Evolutionary conservation across 2,329 filamentous ascomycete species (phyloP).

Genomic region (Tricladium varicosporioides): DNA sequence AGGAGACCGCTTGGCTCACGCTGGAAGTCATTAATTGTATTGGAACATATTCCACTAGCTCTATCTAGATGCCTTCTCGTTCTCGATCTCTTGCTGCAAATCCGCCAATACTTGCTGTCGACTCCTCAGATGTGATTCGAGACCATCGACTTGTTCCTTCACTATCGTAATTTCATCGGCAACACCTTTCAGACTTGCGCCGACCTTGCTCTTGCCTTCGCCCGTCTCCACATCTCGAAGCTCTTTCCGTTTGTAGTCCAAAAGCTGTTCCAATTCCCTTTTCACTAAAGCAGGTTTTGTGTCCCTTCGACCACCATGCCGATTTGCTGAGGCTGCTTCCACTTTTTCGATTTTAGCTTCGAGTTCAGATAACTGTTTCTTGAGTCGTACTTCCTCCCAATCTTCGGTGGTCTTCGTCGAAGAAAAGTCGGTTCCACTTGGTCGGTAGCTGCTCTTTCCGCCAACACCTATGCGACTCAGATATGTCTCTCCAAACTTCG

Average conservation of each 20-base stretch:
- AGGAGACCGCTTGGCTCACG: background rate
- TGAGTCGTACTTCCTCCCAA: constrained; percentile 95
- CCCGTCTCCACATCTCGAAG: constrained; percentile 74
- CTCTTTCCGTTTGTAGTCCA: constrained; percentile 90
- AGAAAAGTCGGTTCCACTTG: constrained; percentile 86
- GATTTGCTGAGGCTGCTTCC: constrained; percentile 68
- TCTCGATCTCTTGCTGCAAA: constrained; percentile 79
- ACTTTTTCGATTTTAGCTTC: constrained; percentile 85
- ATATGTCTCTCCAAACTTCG: constrained; percentile 97
- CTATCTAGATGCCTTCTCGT: constrained; percentile 59
- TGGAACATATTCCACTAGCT: background rate
- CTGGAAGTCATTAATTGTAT: background rate
- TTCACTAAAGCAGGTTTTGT: constrained; percentile 90
- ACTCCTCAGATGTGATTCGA: constrained; percentile 78
- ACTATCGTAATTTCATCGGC: constrained; percentile 85
- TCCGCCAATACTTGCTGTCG: constrained; percentile 75
- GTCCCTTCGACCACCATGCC: constrained; percentile 63
- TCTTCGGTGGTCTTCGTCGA: constrained; percentile 81
- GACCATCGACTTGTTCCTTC: constrained; percentile 88
- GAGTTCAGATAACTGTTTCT: constrained; percentile 86
- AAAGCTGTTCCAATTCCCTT: constrained; percentile 85
- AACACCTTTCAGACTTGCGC: constrained; percentile 72
- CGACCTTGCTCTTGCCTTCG: constrained; percentile 64
- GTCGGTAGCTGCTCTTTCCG: constrained; percentile 73
- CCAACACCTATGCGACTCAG: constrained; percentile 80